A percentile compares a stretch with the other conserved stretches of the same genome.
Evolutionary conservation across 2,329 filamentous ascomycete species (phyloP).

Genomic region (Leptographium radiaticola): DNA sequence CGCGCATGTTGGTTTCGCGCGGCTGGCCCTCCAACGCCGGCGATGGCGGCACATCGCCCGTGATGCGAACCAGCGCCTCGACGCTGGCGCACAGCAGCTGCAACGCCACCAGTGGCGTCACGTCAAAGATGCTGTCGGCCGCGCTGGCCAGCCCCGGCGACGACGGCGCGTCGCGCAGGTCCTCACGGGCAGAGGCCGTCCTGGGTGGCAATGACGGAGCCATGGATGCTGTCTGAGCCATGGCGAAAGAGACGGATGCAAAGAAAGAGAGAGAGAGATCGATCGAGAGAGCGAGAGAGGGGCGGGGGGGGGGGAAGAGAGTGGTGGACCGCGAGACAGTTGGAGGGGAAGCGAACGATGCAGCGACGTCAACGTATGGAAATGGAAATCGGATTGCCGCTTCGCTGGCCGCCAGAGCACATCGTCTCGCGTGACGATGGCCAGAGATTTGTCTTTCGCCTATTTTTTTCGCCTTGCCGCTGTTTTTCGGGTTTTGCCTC

Average conservation of each 20-base stretch:
- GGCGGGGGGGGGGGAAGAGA: background rate
- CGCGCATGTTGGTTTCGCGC: conserved; percentile 48
- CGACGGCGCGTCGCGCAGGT: conserved; percentile 3
- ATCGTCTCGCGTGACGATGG: background rate
- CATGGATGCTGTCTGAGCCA: background rate
- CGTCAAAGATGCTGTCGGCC: conserved; percentile 54
- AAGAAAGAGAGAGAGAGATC: background rate
- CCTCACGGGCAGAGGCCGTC: no score
- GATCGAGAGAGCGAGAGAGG: background rate
- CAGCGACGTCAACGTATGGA: background rate
- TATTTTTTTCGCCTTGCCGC: background rate
- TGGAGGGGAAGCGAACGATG: no score
- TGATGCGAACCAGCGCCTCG: conserved; percentile 57
- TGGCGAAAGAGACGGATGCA: background rate
- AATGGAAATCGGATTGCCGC: background rate
- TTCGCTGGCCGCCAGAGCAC: background rate
- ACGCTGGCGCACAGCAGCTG: conserved; percentile 63
- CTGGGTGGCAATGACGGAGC: background rate
- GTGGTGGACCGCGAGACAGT: no score
- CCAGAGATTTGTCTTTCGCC: background rate
- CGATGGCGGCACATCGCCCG: conserved; percentile 71
- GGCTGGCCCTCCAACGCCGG: conserved; percentile 52
- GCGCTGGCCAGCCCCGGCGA: conserved; percentile 13
- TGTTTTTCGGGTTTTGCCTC: no score
- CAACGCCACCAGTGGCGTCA: conserved; percentile 62